Percentiles rank a stretch among this genome's conserved stretches.
phyloP scores from a whole-genome alignment of 139 green algal genomes.

The Chlamydomonas asymmetrica region DNA sequence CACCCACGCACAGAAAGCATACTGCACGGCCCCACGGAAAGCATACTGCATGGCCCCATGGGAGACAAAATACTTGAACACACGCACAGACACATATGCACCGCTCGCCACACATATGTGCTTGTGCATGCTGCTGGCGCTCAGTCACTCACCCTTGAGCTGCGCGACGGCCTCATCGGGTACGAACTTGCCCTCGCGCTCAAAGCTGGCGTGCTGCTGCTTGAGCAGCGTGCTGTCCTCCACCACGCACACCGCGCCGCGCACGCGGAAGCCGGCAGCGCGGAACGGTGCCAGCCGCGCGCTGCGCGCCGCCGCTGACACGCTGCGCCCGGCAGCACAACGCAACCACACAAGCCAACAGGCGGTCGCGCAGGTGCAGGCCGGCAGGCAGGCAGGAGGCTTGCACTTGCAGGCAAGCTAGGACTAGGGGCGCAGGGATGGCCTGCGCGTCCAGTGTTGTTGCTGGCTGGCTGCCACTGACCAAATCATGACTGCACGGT shows the following conservation, averaged over 20 bases:
- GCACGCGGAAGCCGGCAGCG: constrained; percentile 24
- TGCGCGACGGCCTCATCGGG: constrained; percentile 36
- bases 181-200: constrained; percentile 32
- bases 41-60: neutral
- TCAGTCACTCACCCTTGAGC: constrained; percentile 27
- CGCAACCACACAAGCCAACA: too few relatives aligned
- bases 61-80: too few relatives aligned
- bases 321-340: too few relatives aligned
- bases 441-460: neutral
- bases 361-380: too few relatives aligned
- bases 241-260: constrained; percentile 24
- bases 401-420: neutral
- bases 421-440: neutral
- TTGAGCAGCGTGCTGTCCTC: constrained; percentile 7
- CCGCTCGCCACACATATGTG: too few relatives aligned
- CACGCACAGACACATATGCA: too few relatives aligned
- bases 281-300: constrained; percentile 18
- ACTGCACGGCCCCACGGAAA: too few relatives aligned
- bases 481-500: too few relatives aligned
- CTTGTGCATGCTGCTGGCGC: too few relatives aligned
- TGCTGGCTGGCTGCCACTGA: neutral
- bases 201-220: constrained; percentile 29
- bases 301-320: neutral
- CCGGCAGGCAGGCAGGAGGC: neutral
- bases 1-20: too few relatives aligned